These are phyloP conservation scores for Pseudozyma sp. DNA, from an alignment of 1,284 basidiomycete species.

Conservation along the genomic window DNA sequence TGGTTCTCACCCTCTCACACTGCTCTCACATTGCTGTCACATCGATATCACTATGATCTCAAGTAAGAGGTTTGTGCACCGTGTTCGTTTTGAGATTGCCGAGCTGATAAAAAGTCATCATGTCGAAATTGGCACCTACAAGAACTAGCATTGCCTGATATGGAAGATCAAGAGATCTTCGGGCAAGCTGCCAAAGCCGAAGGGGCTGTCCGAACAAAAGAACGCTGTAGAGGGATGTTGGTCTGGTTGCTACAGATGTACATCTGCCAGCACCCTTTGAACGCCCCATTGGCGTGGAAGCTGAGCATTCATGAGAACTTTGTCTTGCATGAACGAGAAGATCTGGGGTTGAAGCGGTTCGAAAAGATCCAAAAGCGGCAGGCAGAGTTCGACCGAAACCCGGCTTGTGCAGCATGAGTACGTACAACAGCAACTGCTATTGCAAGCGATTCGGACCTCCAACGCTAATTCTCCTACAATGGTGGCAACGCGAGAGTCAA, in stretches of 20 bases:
- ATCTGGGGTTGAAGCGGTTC: too few relatives aligned
- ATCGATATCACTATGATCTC: too few relatives aligned
- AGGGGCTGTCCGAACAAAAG: neutral
- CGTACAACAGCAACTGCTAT: slow-evolving; percentile 2
- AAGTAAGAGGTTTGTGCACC: too few relatives aligned
- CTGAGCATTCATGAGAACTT: neutral
- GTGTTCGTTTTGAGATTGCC: too few relatives aligned
- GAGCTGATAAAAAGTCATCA: too few relatives aligned
- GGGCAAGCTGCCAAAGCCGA: slow-evolving; percentile 2
- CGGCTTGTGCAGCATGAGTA: slow-evolving; percentile 1
- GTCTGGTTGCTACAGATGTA: neutral
- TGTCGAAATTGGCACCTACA: too few relatives aligned
- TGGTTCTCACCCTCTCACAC: too few relatives aligned
- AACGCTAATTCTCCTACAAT: neutral
- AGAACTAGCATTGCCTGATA: slow-evolving; percentile 6
- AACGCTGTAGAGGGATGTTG: too few relatives aligned
- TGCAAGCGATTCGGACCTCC: slow-evolving; percentile 6
- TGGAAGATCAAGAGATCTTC: slow-evolving; percentile 15
- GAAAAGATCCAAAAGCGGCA: too few relatives aligned
- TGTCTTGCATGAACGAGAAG: neutral
- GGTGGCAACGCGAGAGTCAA: neutral
- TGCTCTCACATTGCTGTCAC: too few relatives aligned
- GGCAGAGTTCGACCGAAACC: slow-evolving; percentile 16
- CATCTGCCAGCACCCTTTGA: neutral
- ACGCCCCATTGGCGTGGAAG: neutral